Conservation (phyloP, 352 stramenopile species). For the Phytophthora vignae region DNA sequence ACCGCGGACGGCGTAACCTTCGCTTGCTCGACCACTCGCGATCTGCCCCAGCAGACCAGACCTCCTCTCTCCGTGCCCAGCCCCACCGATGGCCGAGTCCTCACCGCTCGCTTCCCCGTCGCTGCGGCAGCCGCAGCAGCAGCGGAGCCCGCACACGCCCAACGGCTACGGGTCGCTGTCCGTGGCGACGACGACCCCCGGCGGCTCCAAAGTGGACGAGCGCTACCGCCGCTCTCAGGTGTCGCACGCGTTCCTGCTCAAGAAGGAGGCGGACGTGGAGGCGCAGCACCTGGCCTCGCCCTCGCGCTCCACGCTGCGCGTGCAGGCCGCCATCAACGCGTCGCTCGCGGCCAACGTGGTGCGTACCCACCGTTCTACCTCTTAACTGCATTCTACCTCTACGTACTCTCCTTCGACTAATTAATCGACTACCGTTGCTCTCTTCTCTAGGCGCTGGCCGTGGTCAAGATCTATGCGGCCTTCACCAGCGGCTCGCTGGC, state of each 20-base stretch:
- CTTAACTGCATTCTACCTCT: no score
- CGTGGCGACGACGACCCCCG: slow-evolving; percentile 20
- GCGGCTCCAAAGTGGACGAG: slow-evolving; percentile 30
- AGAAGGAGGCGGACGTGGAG: slow-evolving; percentile 66
- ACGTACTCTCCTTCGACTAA: no score
- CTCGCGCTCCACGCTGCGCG: slow-evolving; percentile 36
- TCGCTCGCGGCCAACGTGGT: slow-evolving; percentile 82
- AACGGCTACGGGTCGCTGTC: slow-evolving; percentile 33
- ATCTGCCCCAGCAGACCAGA: slow-evolving; percentile 5
- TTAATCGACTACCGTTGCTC: no score
- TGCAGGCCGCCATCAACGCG: slow-evolving; percentile 75
- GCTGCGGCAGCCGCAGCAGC: slow-evolving; percentile 2
- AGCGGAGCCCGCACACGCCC: slow-evolving; percentile 21
- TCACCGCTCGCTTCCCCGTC: slow-evolving; percentile 10
- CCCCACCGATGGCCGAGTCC: slow-evolving; percentile 21
- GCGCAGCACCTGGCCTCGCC: slow-evolving; percentile 45
- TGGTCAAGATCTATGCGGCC: slow-evolving; percentile 80
- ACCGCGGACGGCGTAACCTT: no score
- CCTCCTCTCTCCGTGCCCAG: not conserved
- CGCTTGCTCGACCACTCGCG: slow-evolving; percentile 8
- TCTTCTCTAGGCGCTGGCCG: slow-evolving; percentile 39
- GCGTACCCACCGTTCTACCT: slow-evolving; percentile 20
- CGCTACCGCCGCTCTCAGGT: slow-evolving; percentile 68
- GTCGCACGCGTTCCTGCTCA: slow-evolving; percentile 70
- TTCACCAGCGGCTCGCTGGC: slow-evolving; percentile 91